phyloP scores from a whole-genome alignment of 257 asterid species.

The Capsicum rhomboideum region DNA sequence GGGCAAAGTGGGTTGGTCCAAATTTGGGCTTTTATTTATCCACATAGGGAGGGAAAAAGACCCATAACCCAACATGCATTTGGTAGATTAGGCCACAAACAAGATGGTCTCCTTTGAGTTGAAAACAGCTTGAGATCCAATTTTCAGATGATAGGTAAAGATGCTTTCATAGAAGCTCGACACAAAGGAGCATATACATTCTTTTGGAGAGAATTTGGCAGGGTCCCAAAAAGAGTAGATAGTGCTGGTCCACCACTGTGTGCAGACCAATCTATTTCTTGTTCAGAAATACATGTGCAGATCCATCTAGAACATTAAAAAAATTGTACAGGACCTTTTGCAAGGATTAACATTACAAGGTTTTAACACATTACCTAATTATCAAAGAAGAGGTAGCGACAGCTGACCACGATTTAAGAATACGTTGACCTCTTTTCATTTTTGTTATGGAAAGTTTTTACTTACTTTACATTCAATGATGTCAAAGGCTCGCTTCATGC shows the following conservation, averaged over 20 bases:
- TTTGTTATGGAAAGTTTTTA: not conserved
- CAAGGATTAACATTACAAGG: not conserved
- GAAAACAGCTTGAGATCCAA: not conserved
- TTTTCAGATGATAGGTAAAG: not conserved
- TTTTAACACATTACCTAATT: not conserved
- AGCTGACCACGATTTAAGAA: not conserved
- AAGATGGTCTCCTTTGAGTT: not conserved
- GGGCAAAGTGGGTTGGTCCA: no score
- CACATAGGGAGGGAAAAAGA: no score
- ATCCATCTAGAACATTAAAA: not conserved
- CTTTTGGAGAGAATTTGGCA: not conserved
- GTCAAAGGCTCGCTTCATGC: not conserved
- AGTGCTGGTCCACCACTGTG: not conserved
- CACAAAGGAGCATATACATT: not conserved
- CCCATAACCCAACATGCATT: no score
- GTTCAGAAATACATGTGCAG: not conserved
- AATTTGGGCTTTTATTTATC: no score
- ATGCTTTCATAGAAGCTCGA: not conserved
- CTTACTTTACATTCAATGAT: not conserved
- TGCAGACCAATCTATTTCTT: not conserved
- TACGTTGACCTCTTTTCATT: not conserved
- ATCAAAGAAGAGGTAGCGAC: not conserved
- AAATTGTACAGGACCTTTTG: not conserved
- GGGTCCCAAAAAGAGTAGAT: not conserved
- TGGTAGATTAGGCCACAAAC: not conserved